Conservation (phyloP, 2,329 filamentous ascomycete genomes). For the Cercospora sp. region DNA sequence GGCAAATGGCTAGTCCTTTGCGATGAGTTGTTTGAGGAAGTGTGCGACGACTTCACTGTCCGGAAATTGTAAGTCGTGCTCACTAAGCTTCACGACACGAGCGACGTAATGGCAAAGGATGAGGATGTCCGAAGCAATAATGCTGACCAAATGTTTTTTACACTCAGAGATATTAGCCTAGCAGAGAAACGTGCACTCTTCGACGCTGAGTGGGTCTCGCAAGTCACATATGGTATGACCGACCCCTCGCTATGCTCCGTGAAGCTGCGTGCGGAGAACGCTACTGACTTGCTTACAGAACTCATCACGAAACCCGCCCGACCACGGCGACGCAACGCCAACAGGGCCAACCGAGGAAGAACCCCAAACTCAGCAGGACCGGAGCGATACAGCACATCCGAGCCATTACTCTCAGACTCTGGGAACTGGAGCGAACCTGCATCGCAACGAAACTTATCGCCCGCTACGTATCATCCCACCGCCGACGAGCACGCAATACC, state of each 20-base stretch:
- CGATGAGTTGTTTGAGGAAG: constrained; percentile 20
- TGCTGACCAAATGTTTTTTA: background rate
- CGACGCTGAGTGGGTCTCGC: constrained; percentile 21
- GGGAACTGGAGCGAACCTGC: background rate
- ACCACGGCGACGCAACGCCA: constrained; percentile 9
- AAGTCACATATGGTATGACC: constrained; percentile 18
- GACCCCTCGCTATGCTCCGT: background rate
- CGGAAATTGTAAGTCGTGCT: constrained; percentile 12
- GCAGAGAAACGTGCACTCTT: constrained; percentile 14
- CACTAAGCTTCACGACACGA: background rate
- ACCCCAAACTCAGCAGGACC: background rate
- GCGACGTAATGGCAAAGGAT: background rate
- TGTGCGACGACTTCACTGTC: constrained; percentile 18
- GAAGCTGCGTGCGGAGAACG: background rate
- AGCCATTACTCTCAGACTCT: background rate
- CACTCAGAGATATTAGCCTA: background rate
- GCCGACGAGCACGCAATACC: background rate
- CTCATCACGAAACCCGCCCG: constrained; percentile 15
- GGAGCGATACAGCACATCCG: background rate
- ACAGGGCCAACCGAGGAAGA: background rate
- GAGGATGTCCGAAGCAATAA: background rate
- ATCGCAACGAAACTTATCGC: background rate
- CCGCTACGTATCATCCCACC: background rate
- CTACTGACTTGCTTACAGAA: background rate
- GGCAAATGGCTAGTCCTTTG: constrained; percentile 22